A percentile compares a stretch with the other conserved stretches of the same genome.
Evolutionary conservation across 768 basidiomycete species (phyloP).

Genomic region (Scleroderma citrinum): DNA sequence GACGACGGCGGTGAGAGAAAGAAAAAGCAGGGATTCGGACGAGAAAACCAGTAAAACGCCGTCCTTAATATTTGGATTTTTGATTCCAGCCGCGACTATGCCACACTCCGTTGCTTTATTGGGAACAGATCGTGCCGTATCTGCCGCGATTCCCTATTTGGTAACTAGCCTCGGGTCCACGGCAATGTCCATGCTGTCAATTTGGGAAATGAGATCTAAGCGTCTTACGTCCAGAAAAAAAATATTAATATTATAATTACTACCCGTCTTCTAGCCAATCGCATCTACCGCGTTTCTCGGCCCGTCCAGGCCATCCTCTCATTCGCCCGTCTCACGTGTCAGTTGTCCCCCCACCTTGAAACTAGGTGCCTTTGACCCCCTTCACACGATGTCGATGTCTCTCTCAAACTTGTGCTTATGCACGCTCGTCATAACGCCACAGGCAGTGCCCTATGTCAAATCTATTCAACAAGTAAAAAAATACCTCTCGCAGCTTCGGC

Average conservation of each 20-base stretch:
- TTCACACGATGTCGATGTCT: too few species aligned
- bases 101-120: slow-evolving; percentile 14
- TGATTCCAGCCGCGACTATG: slow-evolving; percentile 24
- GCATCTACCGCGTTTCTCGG: background rate
- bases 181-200: slow-evolving; percentile 9
- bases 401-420: too few species aligned
- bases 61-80: slow-evolving; percentile 34
- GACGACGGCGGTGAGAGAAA: slow-evolving; percentile 18
- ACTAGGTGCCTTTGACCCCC: too few species aligned
- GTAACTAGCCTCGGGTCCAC: slow-evolving; percentile 31
- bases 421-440: too few species aligned
- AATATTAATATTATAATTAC: background rate
- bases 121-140: slow-evolving; percentile 23
- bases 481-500: too few species aligned
- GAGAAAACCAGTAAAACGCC: slow-evolving; percentile 19
- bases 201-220: slow-evolving; percentile 1
- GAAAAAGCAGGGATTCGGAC: slow-evolving; percentile 20
- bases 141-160: slow-evolving; percentile 21
- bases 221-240: slow-evolving; percentile 1
- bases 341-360: too few species aligned
- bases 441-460: too few species aligned
- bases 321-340: too few species aligned
- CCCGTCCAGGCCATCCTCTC: too few species aligned
- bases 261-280: background rate
- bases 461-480: too few species aligned